Base-by-base conservation (phyloP, 495 filamentous ascomycete species). In the Umbilicaria muhlenbergii region DNA sequence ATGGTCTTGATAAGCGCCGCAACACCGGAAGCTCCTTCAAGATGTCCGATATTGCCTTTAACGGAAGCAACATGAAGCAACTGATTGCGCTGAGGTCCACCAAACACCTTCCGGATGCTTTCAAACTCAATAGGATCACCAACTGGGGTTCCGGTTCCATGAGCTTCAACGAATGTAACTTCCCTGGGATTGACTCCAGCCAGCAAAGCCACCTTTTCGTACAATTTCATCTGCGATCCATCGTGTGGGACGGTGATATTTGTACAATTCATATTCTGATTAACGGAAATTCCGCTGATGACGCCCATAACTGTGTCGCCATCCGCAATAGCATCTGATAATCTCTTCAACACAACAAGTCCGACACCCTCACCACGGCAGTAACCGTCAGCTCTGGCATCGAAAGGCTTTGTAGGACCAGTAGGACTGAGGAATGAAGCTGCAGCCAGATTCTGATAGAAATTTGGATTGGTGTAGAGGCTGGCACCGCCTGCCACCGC, bases 301-400 rank as follows among this genome's bases (percentile, higher is more conserved):
- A 77, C 71, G 1, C 67, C 82, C 6, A 81, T 60, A 32, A 87
- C 68, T 11, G 64, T 58, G 50, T 86, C 76, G 1, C 76, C 72
- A 37, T 81, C 73, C 0, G 64, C 64, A 21, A 77, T 39, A 0
- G 82, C 82, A 51, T 73, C 68, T 2, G 74, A 67, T 1, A 84
- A 61, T 11, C 68, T 64, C 58, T 86, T 86, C 24, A 87, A 60
- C 31, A 81, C 65, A 19, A 87, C 70, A 3, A 71, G 70, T 0
- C 67, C 82, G 41, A 73, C 70, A 13, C 67, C 75, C 42, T 87
- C 82, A 0, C 69, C 80, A 36, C 82, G 71, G 53, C 80, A 85
- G 57, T 85, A 87, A 0, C 82, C 82, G 51, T 85, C 74, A 3
- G 81, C 81, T 11, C 68, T 64, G 36, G 72, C 67, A 53, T 84